A percentile compares a stretch with the other conserved stretches of the same genome.
phyloP scores from a whole-genome alignment of 108 stramenopile genomes.

The Pseudonitzschia delicatissima region DNA sequence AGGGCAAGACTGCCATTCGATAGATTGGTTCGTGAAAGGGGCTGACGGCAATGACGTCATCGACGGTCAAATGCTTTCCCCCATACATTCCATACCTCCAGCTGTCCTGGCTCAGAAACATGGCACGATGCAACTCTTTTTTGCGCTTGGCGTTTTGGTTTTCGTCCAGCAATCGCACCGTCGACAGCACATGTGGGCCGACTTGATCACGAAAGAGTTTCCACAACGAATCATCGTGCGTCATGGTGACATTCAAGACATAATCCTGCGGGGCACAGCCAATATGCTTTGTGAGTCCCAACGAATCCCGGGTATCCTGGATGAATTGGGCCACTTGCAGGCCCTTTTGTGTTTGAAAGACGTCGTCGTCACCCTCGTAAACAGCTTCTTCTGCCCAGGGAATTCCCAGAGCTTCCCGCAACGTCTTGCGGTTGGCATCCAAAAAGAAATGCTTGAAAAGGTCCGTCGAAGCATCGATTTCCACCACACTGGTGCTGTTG shows the following conservation, averaged over 20 bases:
- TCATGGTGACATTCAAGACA: conserved; percentile 26
- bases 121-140: conserved; percentile 1
- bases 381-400: background rate
- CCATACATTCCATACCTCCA: conserved; percentile 44
- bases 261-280: conserved; percentile 57
- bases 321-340: no score
- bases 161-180: background rate
- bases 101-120: conserved; percentile 32
- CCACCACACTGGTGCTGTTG: conserved; percentile 3
- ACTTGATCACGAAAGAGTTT: conserved; percentile 46
- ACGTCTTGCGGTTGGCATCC: conserved; percentile 12
- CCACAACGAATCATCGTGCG: conserved; percentile 50
- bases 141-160: conserved; percentile 27
- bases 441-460: conserved; percentile 41
- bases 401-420: conserved; percentile 1
- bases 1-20: conserved; percentile 19
- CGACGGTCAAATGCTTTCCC: conserved; percentile 25
- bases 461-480: conserved; percentile 49
- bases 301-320: conserved; percentile 39
- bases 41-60: conserved; percentile 56
- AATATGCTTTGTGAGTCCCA: conserved; percentile 47
- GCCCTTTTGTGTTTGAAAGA: no score
- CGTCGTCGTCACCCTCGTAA: no score
- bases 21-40: conserved; percentile 62
- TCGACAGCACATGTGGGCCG: conserved; percentile 28